phyloP scores from a whole-genome alignment of 2,329 filamentous ascomycete genomes.

The Nemania sp. region DNA sequence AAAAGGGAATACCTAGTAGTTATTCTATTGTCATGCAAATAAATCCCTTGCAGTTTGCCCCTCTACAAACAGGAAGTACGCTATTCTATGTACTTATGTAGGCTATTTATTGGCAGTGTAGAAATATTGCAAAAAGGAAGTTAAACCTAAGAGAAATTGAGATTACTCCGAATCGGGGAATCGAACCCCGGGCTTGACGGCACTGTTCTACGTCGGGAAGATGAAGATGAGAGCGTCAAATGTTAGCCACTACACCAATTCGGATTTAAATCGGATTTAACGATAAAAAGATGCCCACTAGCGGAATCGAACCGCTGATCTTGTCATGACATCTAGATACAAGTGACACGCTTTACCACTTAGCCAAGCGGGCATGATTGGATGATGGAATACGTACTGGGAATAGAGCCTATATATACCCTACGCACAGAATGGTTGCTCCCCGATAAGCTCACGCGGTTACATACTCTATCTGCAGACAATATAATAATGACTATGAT shows the following conservation, averaged over 20 bases:
- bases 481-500: too few species aligned
- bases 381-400: neutral
- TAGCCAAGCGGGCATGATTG: constrained; percentile 27
- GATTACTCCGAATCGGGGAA: constrained; percentile 50
- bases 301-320: constrained; percentile 37
- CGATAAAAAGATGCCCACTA: constrained; percentile 31
- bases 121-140: neutral
- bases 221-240: constrained; percentile 51
- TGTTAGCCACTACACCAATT: constrained; percentile 54
- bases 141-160: neutral
- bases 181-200: constrained; percentile 50
- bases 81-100: too few species aligned
- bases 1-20: too few species aligned
- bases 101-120: too few species aligned
- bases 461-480: too few species aligned
- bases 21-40: too few species aligned
- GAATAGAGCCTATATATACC: neutral
- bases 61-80: too few species aligned
- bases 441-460: too few species aligned
- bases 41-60: too few species aligned
- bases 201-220: neutral
- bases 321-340: constrained; percentile 31
- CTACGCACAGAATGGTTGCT: too few species aligned
- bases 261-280: constrained; percentile 42
- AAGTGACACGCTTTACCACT: constrained; percentile 31